Percentiles rank a stretch among this genome's conserved stretches.
Conservation (phyloP, 495 filamentous ascomycete genomes). For the Penicillium odoratum region DNA sequence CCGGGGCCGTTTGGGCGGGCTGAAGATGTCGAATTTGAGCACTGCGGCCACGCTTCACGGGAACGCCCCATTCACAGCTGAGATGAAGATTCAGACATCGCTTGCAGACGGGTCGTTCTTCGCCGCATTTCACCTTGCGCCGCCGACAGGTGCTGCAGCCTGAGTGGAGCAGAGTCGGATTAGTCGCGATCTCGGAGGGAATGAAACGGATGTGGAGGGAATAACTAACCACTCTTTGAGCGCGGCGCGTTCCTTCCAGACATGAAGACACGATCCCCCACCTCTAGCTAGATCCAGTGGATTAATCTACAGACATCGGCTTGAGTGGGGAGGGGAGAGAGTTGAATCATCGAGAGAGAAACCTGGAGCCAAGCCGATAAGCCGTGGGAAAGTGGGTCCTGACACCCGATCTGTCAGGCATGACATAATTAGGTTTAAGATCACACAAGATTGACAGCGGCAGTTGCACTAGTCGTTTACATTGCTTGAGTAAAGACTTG, state of each 20-base stretch:
- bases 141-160: conserved; percentile 56
- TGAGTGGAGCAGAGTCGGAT: conserved; percentile 13
- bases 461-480: not conserved
- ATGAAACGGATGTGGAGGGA: not conserved
- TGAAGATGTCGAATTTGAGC: conserved; percentile 34
- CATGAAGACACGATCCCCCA: conserved; percentile 33
- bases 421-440: not conserved
- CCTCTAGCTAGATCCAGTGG: conserved; percentile 12
- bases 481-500: not conserved
- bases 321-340: conserved; percentile 9
- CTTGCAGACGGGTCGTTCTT: conserved; percentile 50
- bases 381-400: not conserved
- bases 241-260: conserved; percentile 47
- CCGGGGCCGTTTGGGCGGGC: conserved; percentile 21
- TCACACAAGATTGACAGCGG: not conserved
- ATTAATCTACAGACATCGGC: conserved; percentile 17
- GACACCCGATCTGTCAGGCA: not conserved
- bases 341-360: conserved; percentile 11
- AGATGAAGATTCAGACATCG: conserved; percentile 41
- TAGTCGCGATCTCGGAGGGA: conserved; percentile 4
- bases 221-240: conserved; percentile 43
- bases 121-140: conserved; percentile 58
- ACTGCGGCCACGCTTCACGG: conserved; percentile 33
- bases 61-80: conserved; percentile 40
- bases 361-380: conserved; percentile 4